These are phyloP conservation scores for Hypoxylon sp. DNA, from an alignment of 2,329 filamentous ascomycete genomes.

Conservation along the genomic window DNA sequence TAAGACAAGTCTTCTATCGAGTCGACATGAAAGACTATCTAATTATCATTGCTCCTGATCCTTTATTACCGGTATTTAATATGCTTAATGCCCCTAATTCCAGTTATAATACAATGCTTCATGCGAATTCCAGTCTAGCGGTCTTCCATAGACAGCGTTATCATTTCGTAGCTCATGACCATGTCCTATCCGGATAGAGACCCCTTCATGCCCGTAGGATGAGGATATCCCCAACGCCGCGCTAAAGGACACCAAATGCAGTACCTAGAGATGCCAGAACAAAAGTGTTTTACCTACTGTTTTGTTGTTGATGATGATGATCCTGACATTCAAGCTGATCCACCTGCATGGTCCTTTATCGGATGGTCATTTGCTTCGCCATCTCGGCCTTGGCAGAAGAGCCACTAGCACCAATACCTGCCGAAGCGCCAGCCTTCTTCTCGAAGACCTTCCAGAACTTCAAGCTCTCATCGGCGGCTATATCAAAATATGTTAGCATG, in stretches of 20 bases:
- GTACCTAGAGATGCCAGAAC: constrained; percentile 52
- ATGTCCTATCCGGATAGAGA: constrained; percentile 42
- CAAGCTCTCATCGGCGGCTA: constrained; percentile 92
- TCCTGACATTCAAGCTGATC: constrained; percentile 44
- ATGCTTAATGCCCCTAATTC: constrained; percentile 22
- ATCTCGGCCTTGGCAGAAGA: constrained; percentile 85
- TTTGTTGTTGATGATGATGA: constrained; percentile 34
- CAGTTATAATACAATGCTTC: constrained; percentile 42
- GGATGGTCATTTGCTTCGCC: constrained; percentile 96
- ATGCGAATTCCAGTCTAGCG: constrained; percentile 36
- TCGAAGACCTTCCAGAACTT: constrained; percentile 99
- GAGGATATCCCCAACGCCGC: constrained; percentile 50
- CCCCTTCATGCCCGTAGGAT: constrained; percentile 41
- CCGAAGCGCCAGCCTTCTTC: constrained; percentile 87
- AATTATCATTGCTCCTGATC: constrained; percentile 21
- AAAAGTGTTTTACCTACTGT: constrained; percentile 54
- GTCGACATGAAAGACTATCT: constrained; percentile 45
- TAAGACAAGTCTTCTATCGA: constrained; percentile 29
- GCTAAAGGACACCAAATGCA: constrained; percentile 52
- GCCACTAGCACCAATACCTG: constrained; percentile 75
- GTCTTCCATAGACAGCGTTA: constrained; percentile 36
- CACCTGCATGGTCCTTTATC: constrained; percentile 64
- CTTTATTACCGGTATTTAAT: constrained; percentile 31
- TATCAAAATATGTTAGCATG: constrained; percentile 48
- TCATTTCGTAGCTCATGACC: constrained; percentile 51